Evolutionary conservation across 495 filamentous ascomycete species (phyloP).

Genomic region (Rhizodiscina lignyota): DNA sequence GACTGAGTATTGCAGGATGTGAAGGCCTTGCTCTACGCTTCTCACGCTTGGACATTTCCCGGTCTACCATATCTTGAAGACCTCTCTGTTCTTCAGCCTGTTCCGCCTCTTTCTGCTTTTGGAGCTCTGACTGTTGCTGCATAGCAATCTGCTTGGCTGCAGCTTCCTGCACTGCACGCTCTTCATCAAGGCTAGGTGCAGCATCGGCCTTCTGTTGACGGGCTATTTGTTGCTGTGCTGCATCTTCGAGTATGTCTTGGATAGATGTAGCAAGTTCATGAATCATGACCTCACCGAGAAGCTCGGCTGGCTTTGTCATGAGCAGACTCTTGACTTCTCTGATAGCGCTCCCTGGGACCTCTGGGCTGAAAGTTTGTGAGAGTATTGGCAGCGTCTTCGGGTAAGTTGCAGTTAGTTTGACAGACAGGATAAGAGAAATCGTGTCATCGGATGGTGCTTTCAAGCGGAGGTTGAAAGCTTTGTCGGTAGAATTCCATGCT

Average conservation of each 20-base stretch:
- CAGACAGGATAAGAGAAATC: conserved; percentile 41
- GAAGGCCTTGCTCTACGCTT: background rate
- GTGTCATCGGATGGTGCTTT: conserved; percentile 55
- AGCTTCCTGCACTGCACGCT: conserved; percentile 55
- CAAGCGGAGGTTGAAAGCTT: conserved; percentile 62
- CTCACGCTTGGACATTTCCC: conserved; percentile 34
- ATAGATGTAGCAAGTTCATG: conserved; percentile 69
- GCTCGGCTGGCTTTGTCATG: conserved; percentile 45
- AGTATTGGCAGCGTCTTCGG: conserved; percentile 72
- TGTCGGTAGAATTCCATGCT: conserved; percentile 78
- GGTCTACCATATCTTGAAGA: conserved; percentile 56
- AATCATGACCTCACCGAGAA: conserved; percentile 77
- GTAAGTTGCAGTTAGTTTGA: conserved; percentile 79
- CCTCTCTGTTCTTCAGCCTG: conserved; percentile 57
- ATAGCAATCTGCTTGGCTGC: conserved; percentile 33
- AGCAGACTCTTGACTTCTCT: conserved; percentile 55
- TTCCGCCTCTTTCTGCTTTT: conserved; percentile 30
- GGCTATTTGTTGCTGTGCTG: conserved; percentile 41
- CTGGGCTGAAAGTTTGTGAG: conserved; percentile 42
- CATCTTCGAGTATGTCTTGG: conserved; percentile 78
- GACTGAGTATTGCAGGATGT: no score
- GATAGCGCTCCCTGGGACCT: conserved; percentile 44
- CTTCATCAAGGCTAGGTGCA: conserved; percentile 77
- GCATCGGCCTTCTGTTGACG: conserved; percentile 41
- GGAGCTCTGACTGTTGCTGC: conserved; percentile 25